Conservation (phyloP, 257 asterid genomes). For the Henckelia pumila region DNA sequence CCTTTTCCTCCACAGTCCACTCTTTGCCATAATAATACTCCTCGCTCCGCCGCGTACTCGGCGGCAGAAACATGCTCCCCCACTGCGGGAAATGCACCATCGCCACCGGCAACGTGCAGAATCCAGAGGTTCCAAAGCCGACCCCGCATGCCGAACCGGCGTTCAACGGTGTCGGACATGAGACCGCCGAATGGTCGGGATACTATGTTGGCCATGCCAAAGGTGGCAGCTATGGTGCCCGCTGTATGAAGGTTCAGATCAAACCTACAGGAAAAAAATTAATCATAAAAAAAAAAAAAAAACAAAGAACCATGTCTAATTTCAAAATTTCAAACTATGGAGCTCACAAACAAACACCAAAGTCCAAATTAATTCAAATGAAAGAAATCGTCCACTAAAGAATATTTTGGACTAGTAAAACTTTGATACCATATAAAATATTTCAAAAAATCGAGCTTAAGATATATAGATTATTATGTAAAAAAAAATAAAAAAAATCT, state of each 20-base stretch:
- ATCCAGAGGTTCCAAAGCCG: constrained; percentile 60
- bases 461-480: too few relatives aligned
- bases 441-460: too few relatives aligned
- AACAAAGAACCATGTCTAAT: background rate
- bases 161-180: constrained; percentile 43
- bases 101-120: constrained; percentile 47
- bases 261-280: constrained; percentile 33
- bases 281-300: background rate
- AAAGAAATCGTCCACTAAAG: too few relatives aligned
- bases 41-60: constrained; percentile 40
- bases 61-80: constrained; percentile 62
- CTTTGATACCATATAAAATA: too few relatives aligned
- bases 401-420: too few relatives aligned
- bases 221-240: constrained; percentile 56
- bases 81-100: constrained; percentile 62
- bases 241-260: constrained; percentile 53
- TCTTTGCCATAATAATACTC: constrained; percentile 47
- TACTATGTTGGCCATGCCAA: constrained; percentile 54
- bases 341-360: too few relatives aligned
- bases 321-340: too few relatives aligned
- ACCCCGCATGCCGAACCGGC: constrained; percentile 60
- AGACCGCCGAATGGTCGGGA: constrained; percentile 59
- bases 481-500: too few relatives aligned
- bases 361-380: too few relatives aligned
- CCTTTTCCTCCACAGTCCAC: constrained; percentile 48